Evolutionary conservation across 1,139 yeast genomes (phyloP), one percentile per base, ranked within the genome.

Genomic region (Geotrichum aggregatum): DNA sequence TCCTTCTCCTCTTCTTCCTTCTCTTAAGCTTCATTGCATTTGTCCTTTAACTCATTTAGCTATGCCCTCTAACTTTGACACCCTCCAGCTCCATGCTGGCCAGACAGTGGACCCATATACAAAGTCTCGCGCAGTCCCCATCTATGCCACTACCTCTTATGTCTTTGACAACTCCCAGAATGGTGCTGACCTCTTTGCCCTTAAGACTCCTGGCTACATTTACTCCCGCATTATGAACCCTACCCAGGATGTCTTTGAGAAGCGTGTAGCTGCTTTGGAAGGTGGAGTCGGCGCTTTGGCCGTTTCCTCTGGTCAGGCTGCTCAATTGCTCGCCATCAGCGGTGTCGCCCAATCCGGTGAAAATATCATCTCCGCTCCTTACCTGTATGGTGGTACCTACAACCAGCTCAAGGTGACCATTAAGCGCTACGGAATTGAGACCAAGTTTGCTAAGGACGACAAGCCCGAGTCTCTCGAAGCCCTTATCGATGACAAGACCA

Each of bases 31-130:
- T 22, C n/a, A n/a, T n/a, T n/a, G n/a, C n/a, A n/a, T n/a, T 49
- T 36, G 19, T 35, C 30, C 39, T n/a, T n/a, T n/a, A 16, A 30
- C 26, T 43, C 19, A 28, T 10, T 36, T 13, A 28, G 10, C 34
- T 50, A 63, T 63, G 66, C 66, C 67, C 43, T 65, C 68, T 49
- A 88, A 85, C 64, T 89, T 88, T 64, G 96, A 88, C 67, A 92
- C 97, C 44, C 76, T 86, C 60, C 97, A 91, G 75, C 79, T 92
- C 63, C 98, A 92, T 71, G 96, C 96, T 54, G 98, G 98, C 71
- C 79, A 63, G 83, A 81, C 65, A 74, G 76, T 59, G 76, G 91
- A 58, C 79, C 78, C 72, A 66, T 74, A 66, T 64, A 77, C 63
- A 66, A 72, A 78, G 56, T 80, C 96, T 52, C 80, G 97, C 69